phyloP scores from a whole-genome alignment of 2,329 filamentous ascomycete genomes.

The Paradendryphiella salina region DNA sequence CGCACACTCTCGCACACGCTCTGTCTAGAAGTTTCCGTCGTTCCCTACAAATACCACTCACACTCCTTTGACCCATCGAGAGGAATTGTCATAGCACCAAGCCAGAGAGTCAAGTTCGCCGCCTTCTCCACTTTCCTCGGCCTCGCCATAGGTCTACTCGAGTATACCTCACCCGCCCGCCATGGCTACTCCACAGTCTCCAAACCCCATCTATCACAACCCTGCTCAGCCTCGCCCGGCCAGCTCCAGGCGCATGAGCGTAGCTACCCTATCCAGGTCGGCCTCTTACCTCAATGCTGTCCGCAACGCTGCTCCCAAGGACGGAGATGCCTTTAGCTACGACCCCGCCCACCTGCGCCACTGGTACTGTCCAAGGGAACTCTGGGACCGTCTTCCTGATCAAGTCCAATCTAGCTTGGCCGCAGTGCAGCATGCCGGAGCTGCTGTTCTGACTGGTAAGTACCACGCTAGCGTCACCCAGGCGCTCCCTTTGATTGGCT shows the following conservation, averaged over 20 bases:
- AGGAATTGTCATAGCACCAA: constrained; percentile 8
- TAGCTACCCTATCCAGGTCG: constrained; percentile 27
- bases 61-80: constrained; percentile 19
- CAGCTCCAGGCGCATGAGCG: constrained; percentile 36
- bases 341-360: constrained; percentile 42
- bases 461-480: constrained; percentile 9
- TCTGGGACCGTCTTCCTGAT: constrained; percentile 45
- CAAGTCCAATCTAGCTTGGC: constrained; percentile 41
- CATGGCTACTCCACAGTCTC: constrained; percentile 29
- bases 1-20: constrained; percentile 5
- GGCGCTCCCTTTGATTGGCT: constrained; percentile 4
- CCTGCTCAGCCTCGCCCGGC: constrained; percentile 27
- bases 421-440: constrained; percentile 50
- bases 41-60: constrained; percentile 26
- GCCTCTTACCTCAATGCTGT: constrained; percentile 32
- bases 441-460: constrained; percentile 51
- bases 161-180: constrained; percentile 12
- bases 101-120: constrained; percentile 6
- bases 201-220: constrained; percentile 29
- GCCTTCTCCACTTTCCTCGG: constrained; percentile 11
- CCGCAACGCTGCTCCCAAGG: constrained; percentile 39
- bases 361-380: constrained; percentile 46
- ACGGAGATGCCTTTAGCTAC: constrained; percentile 47
- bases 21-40: constrained; percentile 20
- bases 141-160: constrained; percentile 6